Percentiles rank a stretch among this genome's conserved stretches.
phyloP scores from a whole-genome alignment of 371 early-diverging fungal species.

The Conidiobolus incongruus region DNA sequence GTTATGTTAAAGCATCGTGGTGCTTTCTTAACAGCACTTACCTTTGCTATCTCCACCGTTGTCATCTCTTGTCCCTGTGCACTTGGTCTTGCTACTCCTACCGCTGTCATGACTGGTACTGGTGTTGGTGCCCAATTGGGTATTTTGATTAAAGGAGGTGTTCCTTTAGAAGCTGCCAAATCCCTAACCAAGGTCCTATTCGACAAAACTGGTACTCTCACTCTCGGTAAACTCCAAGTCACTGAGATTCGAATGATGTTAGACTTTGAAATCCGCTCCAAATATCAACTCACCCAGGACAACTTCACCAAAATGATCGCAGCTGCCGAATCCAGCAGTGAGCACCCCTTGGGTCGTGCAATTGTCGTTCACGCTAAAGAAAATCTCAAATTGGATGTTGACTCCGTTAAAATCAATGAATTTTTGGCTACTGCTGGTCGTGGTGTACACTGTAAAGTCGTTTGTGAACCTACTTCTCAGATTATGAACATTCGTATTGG shows the following conservation, averaged over 20 bases:
- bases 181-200: slow-evolving; percentile 68
- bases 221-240: slow-evolving; percentile 59
- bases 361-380: slow-evolving; percentile 32
- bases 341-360: slow-evolving; percentile 75
- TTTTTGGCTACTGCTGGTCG: slow-evolving; percentile 55
- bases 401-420: slow-evolving; percentile 16
- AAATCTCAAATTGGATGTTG: slow-evolving; percentile 11
- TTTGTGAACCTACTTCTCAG: slow-evolving; percentile 1
- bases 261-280: slow-evolving; percentile 22
- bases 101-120: slow-evolving; percentile 96
- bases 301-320: slow-evolving; percentile 25
- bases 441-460: slow-evolving; percentile 43
- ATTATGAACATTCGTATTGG: slow-evolving; percentile 37
- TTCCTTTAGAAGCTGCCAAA: slow-evolving; percentile 59
- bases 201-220: slow-evolving; percentile 95
- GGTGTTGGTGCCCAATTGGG: slow-evolving; percentile 85
- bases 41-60: slow-evolving; percentile 80
- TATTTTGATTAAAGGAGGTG: slow-evolving; percentile 71
- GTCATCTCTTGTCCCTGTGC: slow-evolving; percentile 97
- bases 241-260: no score
- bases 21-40: slow-evolving; percentile 57
- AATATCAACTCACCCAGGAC: slow-evolving; percentile 4
- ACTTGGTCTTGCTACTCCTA: slow-evolving; percentile 84
- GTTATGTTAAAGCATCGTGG: slow-evolving; percentile 18
- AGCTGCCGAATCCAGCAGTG: slow-evolving; percentile 56